A percentile compares a stretch with the other conserved stretches of the same genome.
Evolutionary conservation across 2,329 filamentous ascomycete species (phyloP).

Genomic region (Aspergillaceae sp.): DNA sequence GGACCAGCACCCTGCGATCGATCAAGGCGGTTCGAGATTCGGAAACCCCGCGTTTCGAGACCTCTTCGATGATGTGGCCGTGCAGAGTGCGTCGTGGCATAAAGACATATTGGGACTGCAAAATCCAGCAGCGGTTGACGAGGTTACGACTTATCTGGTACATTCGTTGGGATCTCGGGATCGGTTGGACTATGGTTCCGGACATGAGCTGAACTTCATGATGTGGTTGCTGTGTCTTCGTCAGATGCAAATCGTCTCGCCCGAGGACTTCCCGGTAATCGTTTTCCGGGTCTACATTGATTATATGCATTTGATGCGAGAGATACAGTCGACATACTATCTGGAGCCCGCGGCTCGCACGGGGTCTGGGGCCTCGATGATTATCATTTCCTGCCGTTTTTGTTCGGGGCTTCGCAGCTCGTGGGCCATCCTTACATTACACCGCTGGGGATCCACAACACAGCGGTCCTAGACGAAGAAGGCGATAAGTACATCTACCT

Average conservation of each 20-base stretch:
- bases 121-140: constrained; percentile 49
- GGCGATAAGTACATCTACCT: constrained; percentile 79
- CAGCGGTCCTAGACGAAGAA: constrained; percentile 78
- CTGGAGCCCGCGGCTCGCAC: constrained; percentile 91
- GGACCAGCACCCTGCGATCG: constrained; percentile 64
- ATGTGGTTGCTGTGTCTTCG: constrained; percentile 95
- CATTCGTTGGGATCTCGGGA: constrained; percentile 78
- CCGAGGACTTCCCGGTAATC: constrained; percentile 61
- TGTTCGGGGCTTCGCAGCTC: constrained; percentile 87
- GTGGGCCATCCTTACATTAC: constrained; percentile 75
- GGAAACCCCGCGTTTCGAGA: constrained; percentile 86
- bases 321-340: constrained; percentile 85
- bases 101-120: constrained; percentile 30
- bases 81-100: constrained; percentile 36
- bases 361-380: constrained; percentile 97
- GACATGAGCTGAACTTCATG: constrained; percentile 94
- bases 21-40: constrained; percentile 82
- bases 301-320: constrained; percentile 80
- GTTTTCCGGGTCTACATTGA: constrained; percentile 70
- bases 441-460: constrained; percentile 75
- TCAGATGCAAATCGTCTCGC: constrained; percentile 59
- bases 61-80: constrained; percentile 54
- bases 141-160: constrained; percentile 70
- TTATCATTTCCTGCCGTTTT: constrained; percentile 92
- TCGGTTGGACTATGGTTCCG: constrained; percentile 92